Evolutionary conservation across 495 filamentous ascomycete species (phyloP), one percentile per base, ranked within the genome.

Genomic region (Parathielavia hyrcaniae): DNA sequence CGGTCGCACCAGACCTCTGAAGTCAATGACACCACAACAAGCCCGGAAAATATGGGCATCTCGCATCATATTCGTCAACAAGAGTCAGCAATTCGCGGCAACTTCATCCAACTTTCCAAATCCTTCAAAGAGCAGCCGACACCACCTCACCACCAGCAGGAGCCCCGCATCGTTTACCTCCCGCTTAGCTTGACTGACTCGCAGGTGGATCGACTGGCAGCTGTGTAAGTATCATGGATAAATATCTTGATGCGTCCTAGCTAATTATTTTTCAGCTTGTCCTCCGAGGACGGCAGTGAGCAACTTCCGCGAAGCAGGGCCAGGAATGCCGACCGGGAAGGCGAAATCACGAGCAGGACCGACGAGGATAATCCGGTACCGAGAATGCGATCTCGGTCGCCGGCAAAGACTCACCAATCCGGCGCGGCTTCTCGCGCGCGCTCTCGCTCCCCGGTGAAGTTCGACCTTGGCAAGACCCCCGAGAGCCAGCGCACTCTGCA

Each of bases 121-220:
- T 60, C 63, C 10, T 16, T 59, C 32, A 41, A 53, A 19, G 39
- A 48, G 14, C 58, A 55, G 22, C 55, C 59, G 47, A 49, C 59
- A 9, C 59, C 61, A 16, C 57, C 62, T 7, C 26, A 17, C 0
- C 52, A 34, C n/a, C 41, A 52, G n/a, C 34, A 52, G 9, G 35
- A 19, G 0, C 22, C 30, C 45, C 55, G 48, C 1, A 12, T 51
- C 10, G 48, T 67, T 10, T 50, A 65, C 19, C 22, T 69, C 11
- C 61, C 63, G 17, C 51, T 71, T 14, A 66, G 61, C 41, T 53
- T 70, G 36, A 70, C 61, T n/a, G 66, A 70, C 1, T 56, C 62
- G 0, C 64, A 68, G 26, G 62, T 68, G 63, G 60, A 67, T 16
- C 52, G 43, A 19, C 45, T 69, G 12, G 51, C 65, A 14, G 43